Evolutionary conservation across 352 stramenopile genomes (phyloP), one percentile per base, ranked within the genome.

Genomic region (Salisapilia sapeloensis): DNA sequence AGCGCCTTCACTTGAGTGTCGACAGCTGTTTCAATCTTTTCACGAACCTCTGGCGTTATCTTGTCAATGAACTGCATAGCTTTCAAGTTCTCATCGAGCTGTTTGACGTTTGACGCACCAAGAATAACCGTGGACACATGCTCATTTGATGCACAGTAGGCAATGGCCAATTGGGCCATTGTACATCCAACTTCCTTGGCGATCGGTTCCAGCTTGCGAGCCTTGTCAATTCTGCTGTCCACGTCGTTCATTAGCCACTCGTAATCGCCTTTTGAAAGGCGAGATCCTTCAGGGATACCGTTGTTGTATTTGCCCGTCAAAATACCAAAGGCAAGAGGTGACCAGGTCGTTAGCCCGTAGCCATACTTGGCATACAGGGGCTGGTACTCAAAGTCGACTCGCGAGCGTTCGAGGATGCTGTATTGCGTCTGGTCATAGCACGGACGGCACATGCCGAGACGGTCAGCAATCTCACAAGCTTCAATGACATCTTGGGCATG

Each of bases 361-460:
- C 54, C 58, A 33, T 66, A 66, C n/a, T 44, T 37, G n/a, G n/a
- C n/a, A n/a, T 58, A 63, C 21, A 63, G 29, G 7, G 69, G 61
- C 30, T 59, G 47, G 36, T 74, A 85, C 43, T 85, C 56, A 31
- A 64, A 75, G 24, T 83, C 70, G 16, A 85, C 60, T 12, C 60
- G 52, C 29, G 65, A 65, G 27, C 70, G 62, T 34, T 82, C 46
- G 26, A 85, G 53, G 33, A 85, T 69, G 46, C 81, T 55, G 48
- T 85, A 85, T 39, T 81, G 52, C 12, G 63, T 60, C 42, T 85
- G 67, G 24, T 83, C 66, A 16, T 69, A 62, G 23, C 56, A 42
- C 26, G 31, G 36, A 29, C 51, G 50, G 24, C 63, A 42, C 9
- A 67, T 40, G 10, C 48, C 45, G 2, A 64, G 35, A 16, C 49